phyloP scores from a whole-genome alignment of 2,329 filamentous ascomycete species.

The Cladosporium austrohemisphaericum region DNA sequence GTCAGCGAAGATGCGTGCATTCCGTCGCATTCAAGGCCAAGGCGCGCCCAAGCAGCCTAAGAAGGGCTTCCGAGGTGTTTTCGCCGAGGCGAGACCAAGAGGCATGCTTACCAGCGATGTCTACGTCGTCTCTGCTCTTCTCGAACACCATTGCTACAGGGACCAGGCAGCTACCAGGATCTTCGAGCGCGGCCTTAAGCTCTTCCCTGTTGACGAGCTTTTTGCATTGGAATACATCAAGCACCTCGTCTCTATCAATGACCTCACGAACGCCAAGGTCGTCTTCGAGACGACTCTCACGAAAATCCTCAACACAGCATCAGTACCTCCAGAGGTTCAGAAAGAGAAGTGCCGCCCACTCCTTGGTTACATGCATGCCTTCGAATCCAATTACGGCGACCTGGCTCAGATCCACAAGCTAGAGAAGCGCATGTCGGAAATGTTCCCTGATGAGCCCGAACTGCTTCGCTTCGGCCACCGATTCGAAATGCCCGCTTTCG shows the following conservation, averaged over 20 bases:
- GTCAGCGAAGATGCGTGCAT: constrained; percentile 91
- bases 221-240: constrained; percentile 96
- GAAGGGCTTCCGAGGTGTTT: constrained; percentile 77
- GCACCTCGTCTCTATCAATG: constrained; percentile 85
- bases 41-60: constrained; percentile 54
- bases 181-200: constrained; percentile 85
- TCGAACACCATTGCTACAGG: constrained; percentile 95
- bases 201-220: constrained; percentile 89
- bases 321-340: constrained; percentile 51
- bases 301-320: constrained; percentile 61
- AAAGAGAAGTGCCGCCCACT: constrained; percentile 70
- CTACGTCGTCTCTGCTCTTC: constrained; percentile 86
- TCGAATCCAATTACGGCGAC: constrained; percentile 92
- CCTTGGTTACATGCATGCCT: constrained; percentile 89
- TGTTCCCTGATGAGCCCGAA: constrained; percentile 85
- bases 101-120: constrained; percentile 91
- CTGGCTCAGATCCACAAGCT: constrained; percentile 85
- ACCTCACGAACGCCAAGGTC: constrained; percentile 84
- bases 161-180: constrained; percentile 91
- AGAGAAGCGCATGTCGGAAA: constrained; percentile 85
- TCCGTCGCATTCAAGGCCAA: constrained; percentile 87
- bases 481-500: constrained; percentile 66
- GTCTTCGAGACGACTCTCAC: constrained; percentile 94
- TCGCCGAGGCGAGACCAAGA: constrained; percentile 79
- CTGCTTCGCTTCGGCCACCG: constrained; percentile 72